phyloP scores from a whole-genome alignment of 495 filamentous ascomycete genomes.

The Penicillium psychrofluorescens region DNA sequence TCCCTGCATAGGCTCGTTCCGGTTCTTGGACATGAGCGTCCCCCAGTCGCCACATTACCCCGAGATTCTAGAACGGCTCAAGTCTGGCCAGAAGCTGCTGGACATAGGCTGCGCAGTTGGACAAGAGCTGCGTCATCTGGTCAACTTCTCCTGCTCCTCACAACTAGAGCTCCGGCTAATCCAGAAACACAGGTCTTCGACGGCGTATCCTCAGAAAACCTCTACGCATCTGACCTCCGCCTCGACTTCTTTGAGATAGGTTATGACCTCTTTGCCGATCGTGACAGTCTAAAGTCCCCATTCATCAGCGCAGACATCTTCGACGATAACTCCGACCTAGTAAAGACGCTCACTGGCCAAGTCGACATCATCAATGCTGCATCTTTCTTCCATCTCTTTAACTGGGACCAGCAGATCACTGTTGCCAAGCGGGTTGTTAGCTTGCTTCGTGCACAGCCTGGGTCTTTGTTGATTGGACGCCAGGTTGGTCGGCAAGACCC shows the following conservation, averaged over 20 bases:
- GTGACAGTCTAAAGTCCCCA: slow-evolving; percentile 25
- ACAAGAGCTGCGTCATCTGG: slow-evolving; percentile 31
- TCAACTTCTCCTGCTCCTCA: background rate
- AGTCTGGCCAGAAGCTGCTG: slow-evolving; percentile 24
- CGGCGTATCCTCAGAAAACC: slow-evolving; percentile 16
- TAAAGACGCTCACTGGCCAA: slow-evolving; percentile 30
- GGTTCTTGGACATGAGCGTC: slow-evolving; percentile 41
- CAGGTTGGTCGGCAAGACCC: slow-evolving; percentile 34
- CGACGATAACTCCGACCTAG: slow-evolving; percentile 24
- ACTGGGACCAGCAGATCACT: slow-evolving; percentile 42
- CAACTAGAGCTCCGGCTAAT: background rate
- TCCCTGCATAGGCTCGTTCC: slow-evolving; percentile 47
- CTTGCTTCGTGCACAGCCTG: slow-evolving; percentile 35
- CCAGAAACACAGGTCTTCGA: slow-evolving; percentile 13
- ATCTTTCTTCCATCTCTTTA: slow-evolving; percentile 56
- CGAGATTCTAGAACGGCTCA: slow-evolving; percentile 31
- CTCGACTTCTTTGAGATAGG: slow-evolving; percentile 35
- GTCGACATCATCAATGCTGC: slow-evolving; percentile 50
- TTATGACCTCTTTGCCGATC: slow-evolving; percentile 42
- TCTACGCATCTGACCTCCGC: slow-evolving; percentile 36
- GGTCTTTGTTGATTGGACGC: slow-evolving; percentile 40
- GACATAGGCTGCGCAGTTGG: slow-evolving; percentile 38
- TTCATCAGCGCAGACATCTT: slow-evolving; percentile 51
- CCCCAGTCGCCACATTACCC: slow-evolving; percentile 23
- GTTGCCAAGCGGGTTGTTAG: slow-evolving; percentile 37